These are phyloP conservation scores for Sugiyamaella neomexicana DNA, from an alignment of 1,139 yeast genomes.

Conservation along the genomic window DNA sequence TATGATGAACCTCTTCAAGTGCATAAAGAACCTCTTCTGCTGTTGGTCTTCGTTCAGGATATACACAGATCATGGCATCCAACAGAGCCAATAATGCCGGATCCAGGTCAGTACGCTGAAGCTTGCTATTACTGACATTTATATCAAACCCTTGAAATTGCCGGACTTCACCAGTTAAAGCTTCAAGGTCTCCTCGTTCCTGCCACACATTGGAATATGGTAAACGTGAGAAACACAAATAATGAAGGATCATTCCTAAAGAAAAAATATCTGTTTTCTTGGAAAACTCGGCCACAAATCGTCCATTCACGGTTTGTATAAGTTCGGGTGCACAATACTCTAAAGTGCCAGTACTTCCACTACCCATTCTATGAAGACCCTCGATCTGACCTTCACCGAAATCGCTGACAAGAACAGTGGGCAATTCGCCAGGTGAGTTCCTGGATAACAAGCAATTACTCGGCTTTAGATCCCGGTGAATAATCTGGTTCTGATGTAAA, in stretches of 20 bases:
- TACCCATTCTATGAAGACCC: constrained; percentile 55
- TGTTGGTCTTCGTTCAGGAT: constrained; percentile 47
- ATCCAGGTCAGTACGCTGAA: constrained; percentile 43
- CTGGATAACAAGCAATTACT: constrained; percentile 71
- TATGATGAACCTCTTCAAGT: constrained; percentile 25
- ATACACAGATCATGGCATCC: constrained; percentile 39
- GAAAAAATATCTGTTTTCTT: constrained; percentile 78
- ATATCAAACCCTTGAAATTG: constrained; percentile 39
- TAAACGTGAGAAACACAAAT: constrained; percentile 64
- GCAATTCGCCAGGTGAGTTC: constrained; percentile 45
- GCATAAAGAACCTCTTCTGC: constrained; percentile 44
- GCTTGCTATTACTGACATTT: constrained; percentile 24
- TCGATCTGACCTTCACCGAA: constrained; percentile 86
- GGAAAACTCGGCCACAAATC: constrained; percentile 53
- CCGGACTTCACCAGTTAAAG: constrained; percentile 46
- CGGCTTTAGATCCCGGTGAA: constrained; percentile 87
- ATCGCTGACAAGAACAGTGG: constrained; percentile 76
- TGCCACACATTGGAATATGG: constrained; percentile 54
- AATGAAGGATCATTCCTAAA: constrained; percentile 76
- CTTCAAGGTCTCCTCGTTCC: constrained; percentile 36
- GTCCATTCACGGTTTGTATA: constrained; percentile 42
- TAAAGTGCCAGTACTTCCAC: constrained; percentile 83
- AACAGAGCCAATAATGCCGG: constrained; percentile 45
- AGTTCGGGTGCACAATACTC: constrained; percentile 88
- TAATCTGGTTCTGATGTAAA: constrained; percentile 69